Evolutionary conservation across 2,329 filamentous ascomycete species (phyloP).

Genomic region (Neocucurbitaria cava): DNA sequence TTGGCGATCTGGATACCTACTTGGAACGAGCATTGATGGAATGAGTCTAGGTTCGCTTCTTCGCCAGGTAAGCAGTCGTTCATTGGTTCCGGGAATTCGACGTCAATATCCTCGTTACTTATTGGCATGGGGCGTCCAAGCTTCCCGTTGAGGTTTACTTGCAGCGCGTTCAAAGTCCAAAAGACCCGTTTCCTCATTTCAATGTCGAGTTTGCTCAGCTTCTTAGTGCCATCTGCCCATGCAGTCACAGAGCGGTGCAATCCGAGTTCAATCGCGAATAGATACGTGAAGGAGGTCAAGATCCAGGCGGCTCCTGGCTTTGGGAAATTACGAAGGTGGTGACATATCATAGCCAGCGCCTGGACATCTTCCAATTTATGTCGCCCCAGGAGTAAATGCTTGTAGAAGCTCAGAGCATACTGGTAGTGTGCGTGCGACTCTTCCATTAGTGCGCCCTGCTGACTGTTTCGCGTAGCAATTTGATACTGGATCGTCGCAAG

Average conservation of each 20-base stretch:
- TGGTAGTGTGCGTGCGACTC: slow-evolving; percentile 81
- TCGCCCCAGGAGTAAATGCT: slow-evolving; percentile 67
- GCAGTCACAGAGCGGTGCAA: slow-evolving; percentile 74
- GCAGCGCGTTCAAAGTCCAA: slow-evolving; percentile 73
- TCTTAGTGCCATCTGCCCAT: slow-evolving; percentile 55
- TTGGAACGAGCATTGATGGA: slow-evolving; percentile 69
- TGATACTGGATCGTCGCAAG: slow-evolving; percentile 81
- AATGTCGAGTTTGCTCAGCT: slow-evolving; percentile 65
- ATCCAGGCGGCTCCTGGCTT: slow-evolving; percentile 79
- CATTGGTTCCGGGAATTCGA: slow-evolving; percentile 75
- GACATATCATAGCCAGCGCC: slow-evolving; percentile 73
- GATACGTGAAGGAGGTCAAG: slow-evolving; percentile 69
- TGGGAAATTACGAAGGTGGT: slow-evolving; percentile 77
- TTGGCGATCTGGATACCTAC: slow-evolving; percentile 72
- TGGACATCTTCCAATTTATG: slow-evolving; percentile 73
- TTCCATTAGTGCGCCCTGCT: slow-evolving; percentile 60
- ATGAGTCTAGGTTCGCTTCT: slow-evolving; percentile 48
- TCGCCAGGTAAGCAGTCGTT: slow-evolving; percentile 74
- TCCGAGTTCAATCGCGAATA: slow-evolving; percentile 75
- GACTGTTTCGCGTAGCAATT: slow-evolving; percentile 71
- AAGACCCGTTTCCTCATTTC: slow-evolving; percentile 81
- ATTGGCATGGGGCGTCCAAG: slow-evolving; percentile 80
- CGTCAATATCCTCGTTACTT: slow-evolving; percentile 76
- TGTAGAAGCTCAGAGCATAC: slow-evolving; percentile 73
- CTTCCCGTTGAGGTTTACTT: slow-evolving; percentile 74